Percentiles rank a stretch among this genome's conserved stretches.
Conservation (phyloP, 306 rosid species). For the Corylus avellana region DNA sequence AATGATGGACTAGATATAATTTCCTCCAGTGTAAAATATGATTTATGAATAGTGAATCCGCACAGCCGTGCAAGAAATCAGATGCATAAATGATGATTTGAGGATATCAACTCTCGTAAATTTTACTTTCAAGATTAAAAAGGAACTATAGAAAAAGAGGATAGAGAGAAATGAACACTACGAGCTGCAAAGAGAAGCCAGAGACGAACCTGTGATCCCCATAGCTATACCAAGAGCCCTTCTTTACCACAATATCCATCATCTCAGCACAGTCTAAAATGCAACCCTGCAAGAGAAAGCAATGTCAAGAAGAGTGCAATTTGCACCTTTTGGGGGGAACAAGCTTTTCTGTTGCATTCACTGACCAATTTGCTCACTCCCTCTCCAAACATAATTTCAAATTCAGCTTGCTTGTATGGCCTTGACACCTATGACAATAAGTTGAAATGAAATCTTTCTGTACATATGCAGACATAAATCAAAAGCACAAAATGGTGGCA, state of each 20-base stretch:
- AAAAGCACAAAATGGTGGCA: conserved; percentile 13
- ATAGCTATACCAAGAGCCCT: conserved; percentile 97
- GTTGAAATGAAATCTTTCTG: conserved; percentile 24
- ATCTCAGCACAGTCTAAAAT: conserved; percentile 94
- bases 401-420: conserved; percentile 96
- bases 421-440: conserved; percentile 76
- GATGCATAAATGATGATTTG: background rate
- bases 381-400: conserved; percentile 95
- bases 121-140: too few species aligned
- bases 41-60: background rate
- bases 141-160: background rate
- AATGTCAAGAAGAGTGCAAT: conserved; percentile 28
- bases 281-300: conserved; percentile 78
- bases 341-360: conserved; percentile 11
- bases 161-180: background rate
- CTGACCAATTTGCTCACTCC: conserved; percentile 85
- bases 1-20: background rate
- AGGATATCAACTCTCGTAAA: background rate
- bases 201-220: conserved; percentile 80
- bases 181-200: conserved; percentile 20
- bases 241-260: conserved; percentile 74
- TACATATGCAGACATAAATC: conserved; percentile 4
- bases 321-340: conserved; percentile 9
- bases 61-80: background rate
- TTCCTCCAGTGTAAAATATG: background rate